These are phyloP conservation scores for Symbiodinium pilosum DNA, from an alignment of 73 alveolate species.

Conservation along the genomic window DNA sequence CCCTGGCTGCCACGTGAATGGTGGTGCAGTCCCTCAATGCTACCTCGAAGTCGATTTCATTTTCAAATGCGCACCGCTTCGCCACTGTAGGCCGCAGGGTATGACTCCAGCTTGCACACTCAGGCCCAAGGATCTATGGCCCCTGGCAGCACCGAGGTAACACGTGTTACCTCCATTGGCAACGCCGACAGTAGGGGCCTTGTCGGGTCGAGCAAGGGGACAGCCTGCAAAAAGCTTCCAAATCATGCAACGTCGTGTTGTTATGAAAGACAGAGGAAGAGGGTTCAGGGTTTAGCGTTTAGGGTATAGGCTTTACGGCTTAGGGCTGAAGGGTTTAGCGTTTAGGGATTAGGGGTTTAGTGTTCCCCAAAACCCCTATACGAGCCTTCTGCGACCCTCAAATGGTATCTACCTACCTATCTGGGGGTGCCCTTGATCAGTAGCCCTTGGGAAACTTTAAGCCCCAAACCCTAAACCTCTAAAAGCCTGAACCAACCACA, in stretches of 20 bases:
- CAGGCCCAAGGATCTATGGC: no score
- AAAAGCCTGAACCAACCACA: neutral
- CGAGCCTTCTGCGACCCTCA: neutral
- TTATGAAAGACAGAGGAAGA: neutral
- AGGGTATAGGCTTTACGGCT: neutral
- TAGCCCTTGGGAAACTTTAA: neutral
- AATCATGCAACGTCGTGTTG: neutral
- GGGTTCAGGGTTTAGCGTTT: neutral
- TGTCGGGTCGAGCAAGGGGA: neutral
- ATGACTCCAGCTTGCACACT: no score
- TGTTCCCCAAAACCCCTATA: neutral
- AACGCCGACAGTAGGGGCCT: no score
- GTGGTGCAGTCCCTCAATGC: neutral
- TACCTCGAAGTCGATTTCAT: neutral
- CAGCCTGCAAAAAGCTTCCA: neutral
- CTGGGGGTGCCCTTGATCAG: neutral
- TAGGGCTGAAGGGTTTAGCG: no score
- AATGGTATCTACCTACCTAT: neutral
- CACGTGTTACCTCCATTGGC: no score
- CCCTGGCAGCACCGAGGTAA: no score
- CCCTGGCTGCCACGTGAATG: neutral
- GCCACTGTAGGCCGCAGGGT: no score
- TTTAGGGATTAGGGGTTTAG: no score
- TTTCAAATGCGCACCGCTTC: neutral
- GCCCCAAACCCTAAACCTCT: neutral